Evolutionary conservation across 2,329 filamentous ascomycete genomes (phyloP).

Genomic region (Didymella exigua): DNA sequence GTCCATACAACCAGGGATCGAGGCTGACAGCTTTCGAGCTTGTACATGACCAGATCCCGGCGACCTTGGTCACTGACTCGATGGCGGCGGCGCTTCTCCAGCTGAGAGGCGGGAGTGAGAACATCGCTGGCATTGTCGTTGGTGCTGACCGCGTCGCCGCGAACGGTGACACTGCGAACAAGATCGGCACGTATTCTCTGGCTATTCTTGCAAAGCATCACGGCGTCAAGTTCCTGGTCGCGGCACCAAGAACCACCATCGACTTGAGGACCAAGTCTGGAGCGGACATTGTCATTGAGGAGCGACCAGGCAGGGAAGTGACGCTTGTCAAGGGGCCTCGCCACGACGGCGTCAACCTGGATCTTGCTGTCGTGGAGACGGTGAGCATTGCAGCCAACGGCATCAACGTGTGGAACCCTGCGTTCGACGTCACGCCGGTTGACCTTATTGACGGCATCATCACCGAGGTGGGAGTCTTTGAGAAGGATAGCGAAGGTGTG

Average conservation of each 20-base stretch:
- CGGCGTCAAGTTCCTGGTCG: constrained; percentile 91
- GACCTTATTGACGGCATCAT: constrained; percentile 91
- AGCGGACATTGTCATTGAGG: constrained; percentile 84
- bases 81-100: constrained; percentile 91
- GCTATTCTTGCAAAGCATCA: constrained; percentile 90
- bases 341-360: constrained; percentile 66
- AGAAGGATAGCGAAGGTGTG: constrained; percentile 71
- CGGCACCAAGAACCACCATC: constrained; percentile 92
- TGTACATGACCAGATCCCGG: constrained; percentile 89
- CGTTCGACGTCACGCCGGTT: constrained; percentile 92
- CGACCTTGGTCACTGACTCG: constrained; percentile 91
- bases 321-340: constrained; percentile 82
- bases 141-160: constrained; percentile 94
- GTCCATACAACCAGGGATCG: constrained; percentile 97
- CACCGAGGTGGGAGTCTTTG: constrained; percentile 86
- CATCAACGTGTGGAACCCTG: constrained; percentile 93
- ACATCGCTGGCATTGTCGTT: constrained; percentile 86
- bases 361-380: constrained; percentile 67
- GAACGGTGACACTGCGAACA: constrained; percentile 98
- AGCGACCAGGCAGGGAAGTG: constrained; percentile 80
- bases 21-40: constrained; percentile 94
- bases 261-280: constrained; percentile 82
- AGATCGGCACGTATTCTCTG: constrained; percentile 93
- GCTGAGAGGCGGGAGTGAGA: constrained; percentile 62
- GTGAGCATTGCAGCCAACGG: constrained; percentile 78